Conservation (phyloP, 306 rosid species). For the Ziziphus jujuba region DNA sequence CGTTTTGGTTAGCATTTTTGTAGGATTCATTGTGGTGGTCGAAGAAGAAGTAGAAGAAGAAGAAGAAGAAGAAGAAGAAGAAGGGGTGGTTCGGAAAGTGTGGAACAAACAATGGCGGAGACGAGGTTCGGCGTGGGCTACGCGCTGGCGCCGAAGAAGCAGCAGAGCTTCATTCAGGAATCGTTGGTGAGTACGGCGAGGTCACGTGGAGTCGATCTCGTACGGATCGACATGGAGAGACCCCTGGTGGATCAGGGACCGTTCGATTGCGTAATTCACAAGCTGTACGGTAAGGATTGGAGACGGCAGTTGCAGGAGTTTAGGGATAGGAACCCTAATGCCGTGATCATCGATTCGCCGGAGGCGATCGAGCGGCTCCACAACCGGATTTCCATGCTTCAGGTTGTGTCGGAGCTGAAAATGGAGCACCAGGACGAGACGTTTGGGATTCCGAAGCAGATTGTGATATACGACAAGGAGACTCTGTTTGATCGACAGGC, state of each 20-base stretch:
- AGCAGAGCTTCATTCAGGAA: slow-evolving; percentile 72
- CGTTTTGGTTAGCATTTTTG: slow-evolving; percentile 16
- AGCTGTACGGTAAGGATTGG: slow-evolving; percentile 79
- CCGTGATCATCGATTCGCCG: slow-evolving; percentile 61
- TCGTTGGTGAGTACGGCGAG: slow-evolving; percentile 54
- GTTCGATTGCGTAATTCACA: slow-evolving; percentile 80
- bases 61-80: too few species aligned
- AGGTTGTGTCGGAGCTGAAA: slow-evolving; percentile 78
- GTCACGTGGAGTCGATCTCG: slow-evolving; percentile 71
- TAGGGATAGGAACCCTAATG: slow-evolving; percentile 49
- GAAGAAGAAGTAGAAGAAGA: background rate
- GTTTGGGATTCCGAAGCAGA: slow-evolving; percentile 91
- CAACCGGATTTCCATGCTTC: slow-evolving; percentile 89
- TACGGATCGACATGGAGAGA: slow-evolving; percentile 44
- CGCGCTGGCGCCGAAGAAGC: slow-evolving; percentile 83
- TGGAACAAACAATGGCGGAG: slow-evolving; percentile 61
- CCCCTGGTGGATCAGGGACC: slow-evolving; percentile 74
- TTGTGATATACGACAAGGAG: slow-evolving; percentile 74
- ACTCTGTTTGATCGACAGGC: slow-evolving; percentile 56
- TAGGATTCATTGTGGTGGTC: background rate
- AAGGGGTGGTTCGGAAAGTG: background rate
- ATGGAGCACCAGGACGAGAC: slow-evolving; percentile 49
- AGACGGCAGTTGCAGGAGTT: slow-evolving; percentile 51
- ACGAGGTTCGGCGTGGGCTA: slow-evolving; percentile 65
- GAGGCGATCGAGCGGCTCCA: slow-evolving; percentile 83